These are phyloP conservation scores for Ceratobasidium sp. DNA, from an alignment of 1,284 basidiomycete species.

Conservation along the genomic window DNA sequence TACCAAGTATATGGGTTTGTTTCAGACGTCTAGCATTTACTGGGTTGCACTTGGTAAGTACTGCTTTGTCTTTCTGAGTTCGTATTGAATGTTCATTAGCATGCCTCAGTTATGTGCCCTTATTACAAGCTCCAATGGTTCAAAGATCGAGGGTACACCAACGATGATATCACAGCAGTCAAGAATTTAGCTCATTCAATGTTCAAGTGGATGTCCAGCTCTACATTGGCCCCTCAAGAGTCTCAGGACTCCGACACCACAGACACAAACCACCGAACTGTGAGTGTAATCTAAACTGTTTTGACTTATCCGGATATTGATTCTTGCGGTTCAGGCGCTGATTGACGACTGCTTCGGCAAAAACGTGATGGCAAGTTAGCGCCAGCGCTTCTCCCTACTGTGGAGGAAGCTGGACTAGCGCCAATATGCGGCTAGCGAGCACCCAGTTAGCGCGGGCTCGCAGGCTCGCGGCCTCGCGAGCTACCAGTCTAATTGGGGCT, in stretches of 20 bases:
- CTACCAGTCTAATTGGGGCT: too few species aligned
- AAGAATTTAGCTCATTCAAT: not conserved
- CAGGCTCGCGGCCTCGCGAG: too few species aligned
- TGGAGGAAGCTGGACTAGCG: too few species aligned
- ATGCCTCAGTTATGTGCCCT: slow-evolving; percentile 9
- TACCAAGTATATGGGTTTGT: slow-evolving; percentile 17
- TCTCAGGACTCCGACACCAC: not conserved
- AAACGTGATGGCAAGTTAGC: too few species aligned
- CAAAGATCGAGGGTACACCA: not conserved
- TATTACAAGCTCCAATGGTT: slow-evolving; percentile 7
- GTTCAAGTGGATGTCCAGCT: slow-evolving; percentile 10
- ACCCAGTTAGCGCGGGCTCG: too few species aligned
- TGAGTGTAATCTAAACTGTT: not conserved
- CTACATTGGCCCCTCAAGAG: not conserved
- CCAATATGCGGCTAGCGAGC: too few species aligned
- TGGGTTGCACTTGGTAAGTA: slow-evolving; percentile 17
- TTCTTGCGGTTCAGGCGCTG: too few species aligned
- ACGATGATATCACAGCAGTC: not conserved
- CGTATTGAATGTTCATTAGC: not conserved
- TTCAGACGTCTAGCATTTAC: not conserved
- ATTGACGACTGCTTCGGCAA: too few species aligned
- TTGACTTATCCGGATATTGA: not conserved
- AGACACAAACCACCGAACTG: not conserved
- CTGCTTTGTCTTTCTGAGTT: too few species aligned
- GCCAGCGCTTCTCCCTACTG: too few species aligned